A percentile compares a stretch with the other conserved stretches of the same genome.
Conservation (phyloP, 2,329 filamentous ascomycete genomes). For the Colletotrichum sp. region DNA sequence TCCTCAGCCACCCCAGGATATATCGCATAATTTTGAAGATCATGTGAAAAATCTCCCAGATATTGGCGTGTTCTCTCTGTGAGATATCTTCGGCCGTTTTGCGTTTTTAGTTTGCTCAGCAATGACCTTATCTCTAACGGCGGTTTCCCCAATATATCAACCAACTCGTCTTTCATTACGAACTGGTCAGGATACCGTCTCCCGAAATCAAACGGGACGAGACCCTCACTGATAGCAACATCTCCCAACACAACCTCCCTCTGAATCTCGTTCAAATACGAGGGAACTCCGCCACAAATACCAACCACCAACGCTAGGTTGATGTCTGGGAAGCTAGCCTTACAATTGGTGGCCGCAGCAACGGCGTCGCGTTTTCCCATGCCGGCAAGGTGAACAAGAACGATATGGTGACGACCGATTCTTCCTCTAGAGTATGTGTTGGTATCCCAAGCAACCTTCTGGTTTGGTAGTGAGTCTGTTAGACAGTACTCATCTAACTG, state of each 20-base stretch:
- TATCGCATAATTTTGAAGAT: neutral
- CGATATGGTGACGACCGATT: constrained; percentile 27
- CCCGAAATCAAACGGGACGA: constrained; percentile 33
- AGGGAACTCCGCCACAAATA: constrained; percentile 45
- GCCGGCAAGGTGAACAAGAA: constrained; percentile 30
- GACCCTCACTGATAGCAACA: constrained; percentile 33
- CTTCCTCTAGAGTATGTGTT: constrained; percentile 34
- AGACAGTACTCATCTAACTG: constrained; percentile 29
- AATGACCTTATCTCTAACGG: constrained; percentile 31
- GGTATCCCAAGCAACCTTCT: constrained; percentile 25
- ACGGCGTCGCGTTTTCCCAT: constrained; percentile 35
- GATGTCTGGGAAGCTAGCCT: constrained; percentile 36
- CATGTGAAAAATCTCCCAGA: neutral
- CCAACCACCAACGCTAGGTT: constrained; percentile 41
- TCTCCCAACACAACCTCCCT: constrained; percentile 35
- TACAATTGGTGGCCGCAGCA: constrained; percentile 28
- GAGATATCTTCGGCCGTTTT: constrained; percentile 17
- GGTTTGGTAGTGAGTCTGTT: constrained; percentile 16
- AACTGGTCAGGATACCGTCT: constrained; percentile 29
- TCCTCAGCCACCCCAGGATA: constrained; percentile 34
- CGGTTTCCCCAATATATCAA: constrained; percentile 30
- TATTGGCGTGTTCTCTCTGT: neutral
- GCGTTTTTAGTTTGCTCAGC: constrained; percentile 11
- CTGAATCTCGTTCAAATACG: neutral
- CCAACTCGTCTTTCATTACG: constrained; percentile 26